Evolutionary conservation across 805 yeast species (phyloP).

Genomic region (Saccharomycopsis synnaedendra): DNA sequence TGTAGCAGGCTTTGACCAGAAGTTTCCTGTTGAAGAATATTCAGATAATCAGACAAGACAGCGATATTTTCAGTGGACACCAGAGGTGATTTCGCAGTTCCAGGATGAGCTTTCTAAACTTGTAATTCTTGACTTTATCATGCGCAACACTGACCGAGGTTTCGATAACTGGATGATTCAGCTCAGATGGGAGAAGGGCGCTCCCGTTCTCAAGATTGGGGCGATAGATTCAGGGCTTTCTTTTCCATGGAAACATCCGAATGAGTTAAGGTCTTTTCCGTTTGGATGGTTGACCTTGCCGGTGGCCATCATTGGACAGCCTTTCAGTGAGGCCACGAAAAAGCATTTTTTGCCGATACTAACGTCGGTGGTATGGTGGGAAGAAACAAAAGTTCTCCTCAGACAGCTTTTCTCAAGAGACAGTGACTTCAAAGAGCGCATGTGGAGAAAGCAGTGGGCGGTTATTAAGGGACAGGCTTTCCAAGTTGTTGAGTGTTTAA

Average conservation of each 20-base stretch:
- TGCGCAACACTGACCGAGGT: constrained; percentile 68
- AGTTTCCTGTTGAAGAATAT: neutral
- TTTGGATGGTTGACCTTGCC: constrained; percentile 72
- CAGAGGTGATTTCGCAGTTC: constrained; percentile 35
- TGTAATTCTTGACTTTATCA: constrained; percentile 59
- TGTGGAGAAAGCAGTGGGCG: constrained; percentile 60
- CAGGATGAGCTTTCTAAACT: constrained; percentile 54
- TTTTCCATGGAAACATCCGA: constrained; percentile 76
- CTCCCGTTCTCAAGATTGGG: constrained; percentile 32
- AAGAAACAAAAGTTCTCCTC: constrained; percentile 37
- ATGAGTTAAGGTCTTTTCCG: constrained; percentile 72
- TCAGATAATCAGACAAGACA: constrained; percentile 12
- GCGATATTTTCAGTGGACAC: constrained; percentile 40
- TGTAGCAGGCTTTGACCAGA: neutral
- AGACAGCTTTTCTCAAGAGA: constrained; percentile 42
- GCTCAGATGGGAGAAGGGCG: constrained; percentile 29
- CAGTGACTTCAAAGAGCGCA: constrained; percentile 48
- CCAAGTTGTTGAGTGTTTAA: constrained; percentile 57
- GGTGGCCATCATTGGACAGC: constrained; percentile 49
- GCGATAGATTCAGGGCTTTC: constrained; percentile 71
- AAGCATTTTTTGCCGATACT: constrained; percentile 44
- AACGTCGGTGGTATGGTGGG: constrained; percentile 64
- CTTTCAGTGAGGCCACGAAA: constrained; percentile 46
- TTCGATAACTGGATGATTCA: constrained; percentile 71
- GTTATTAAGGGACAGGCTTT: constrained; percentile 71